These are phyloP conservation scores for Lithohypha guttulata DNA, from an alignment of 2,329 filamentous ascomycete genomes.

Conservation along the genomic window DNA sequence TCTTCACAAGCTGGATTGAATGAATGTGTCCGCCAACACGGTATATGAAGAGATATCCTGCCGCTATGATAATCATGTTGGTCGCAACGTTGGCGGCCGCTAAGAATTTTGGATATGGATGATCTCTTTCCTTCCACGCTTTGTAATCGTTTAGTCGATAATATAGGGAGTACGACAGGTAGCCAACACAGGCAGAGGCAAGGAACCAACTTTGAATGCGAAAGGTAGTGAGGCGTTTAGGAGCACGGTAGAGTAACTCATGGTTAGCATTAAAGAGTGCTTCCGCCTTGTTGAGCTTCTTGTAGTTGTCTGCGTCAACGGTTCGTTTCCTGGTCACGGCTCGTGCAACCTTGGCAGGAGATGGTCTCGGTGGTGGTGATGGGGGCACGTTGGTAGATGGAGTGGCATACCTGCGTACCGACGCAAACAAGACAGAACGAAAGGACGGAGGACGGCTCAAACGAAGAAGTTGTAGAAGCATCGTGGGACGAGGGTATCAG, in stretches of 20 bases:
- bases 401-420: too few relatives aligned
- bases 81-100: not conserved
- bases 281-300: not conserved
- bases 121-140: not conserved
- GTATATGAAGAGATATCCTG: not conserved
- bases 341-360: too few relatives aligned
- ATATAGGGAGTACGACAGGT: not conserved
- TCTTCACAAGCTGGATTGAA: constrained; percentile 3
- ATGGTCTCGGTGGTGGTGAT: too few relatives aligned
- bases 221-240: not conserved
- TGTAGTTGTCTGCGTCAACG: not conserved
- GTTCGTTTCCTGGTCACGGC: too few relatives aligned
- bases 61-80: not conserved
- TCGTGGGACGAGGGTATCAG: too few relatives aligned
- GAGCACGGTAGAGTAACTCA: not conserved
- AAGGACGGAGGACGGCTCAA: too few relatives aligned
- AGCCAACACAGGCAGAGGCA: not conserved
- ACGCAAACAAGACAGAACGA: too few relatives aligned
- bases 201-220: not conserved
- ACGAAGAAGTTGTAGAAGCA: too few relatives aligned
- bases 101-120: not conserved
- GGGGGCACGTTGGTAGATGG: too few relatives aligned
- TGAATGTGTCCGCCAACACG: not conserved
- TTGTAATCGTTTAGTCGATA: not conserved
- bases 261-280: not conserved